These are phyloP conservation scores for Albatrellus ellisii DNA, from an alignment of 768 basidiomycete genomes.

Conservation along the genomic window DNA sequence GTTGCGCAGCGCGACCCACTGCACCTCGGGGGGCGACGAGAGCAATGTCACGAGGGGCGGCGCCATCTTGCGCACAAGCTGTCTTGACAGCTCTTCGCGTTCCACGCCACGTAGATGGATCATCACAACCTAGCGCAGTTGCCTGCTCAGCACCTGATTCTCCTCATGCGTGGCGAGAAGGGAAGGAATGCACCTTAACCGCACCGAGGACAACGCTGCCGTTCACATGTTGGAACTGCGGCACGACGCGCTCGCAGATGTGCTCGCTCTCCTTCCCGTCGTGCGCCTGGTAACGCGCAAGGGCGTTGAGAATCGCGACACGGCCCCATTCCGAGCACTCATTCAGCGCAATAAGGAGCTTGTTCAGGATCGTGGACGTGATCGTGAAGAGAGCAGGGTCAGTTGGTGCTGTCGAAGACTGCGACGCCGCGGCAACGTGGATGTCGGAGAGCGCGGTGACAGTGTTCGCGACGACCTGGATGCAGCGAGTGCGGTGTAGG, in stretches of 20 bases:
- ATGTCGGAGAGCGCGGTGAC: slow-evolving; percentile 90
- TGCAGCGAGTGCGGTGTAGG: not conserved
- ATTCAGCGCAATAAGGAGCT: slow-evolving; percentile 88
- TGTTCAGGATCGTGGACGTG: slow-evolving; percentile 72
- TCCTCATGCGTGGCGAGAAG: not conserved
- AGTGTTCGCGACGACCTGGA: slow-evolving; percentile 92
- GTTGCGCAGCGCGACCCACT: slow-evolving; percentile 96
- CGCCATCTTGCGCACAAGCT: slow-evolving; percentile 91
- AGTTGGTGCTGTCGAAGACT: slow-evolving; percentile 36
- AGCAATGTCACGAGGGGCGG: slow-evolving; percentile 92
- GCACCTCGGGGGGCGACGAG: slow-evolving; percentile 93
- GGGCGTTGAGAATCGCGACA: slow-evolving; percentile 80
- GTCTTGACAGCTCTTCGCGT: slow-evolving; percentile 73
- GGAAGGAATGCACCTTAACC: slow-evolving; percentile 51
- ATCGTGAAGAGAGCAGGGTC: slow-evolving; percentile 69
- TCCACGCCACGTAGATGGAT: slow-evolving; percentile 82
- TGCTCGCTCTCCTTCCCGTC: slow-evolving; percentile 97
- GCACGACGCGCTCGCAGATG: slow-evolving; percentile 96
- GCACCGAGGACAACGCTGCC: slow-evolving; percentile 95
- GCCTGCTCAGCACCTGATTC: not conserved
- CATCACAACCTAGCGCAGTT: slow-evolving; percentile 69
- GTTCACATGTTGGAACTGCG: slow-evolving; percentile 97
- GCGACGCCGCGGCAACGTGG: slow-evolving; percentile 54
- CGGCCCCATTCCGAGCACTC: slow-evolving; percentile 99
- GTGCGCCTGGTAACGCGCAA: slow-evolving; percentile 68